These are phyloP conservation scores for Boletus semigastroideus DNA, from an alignment of 1,284 basidiomycete species.

Conservation along the genomic window DNA sequence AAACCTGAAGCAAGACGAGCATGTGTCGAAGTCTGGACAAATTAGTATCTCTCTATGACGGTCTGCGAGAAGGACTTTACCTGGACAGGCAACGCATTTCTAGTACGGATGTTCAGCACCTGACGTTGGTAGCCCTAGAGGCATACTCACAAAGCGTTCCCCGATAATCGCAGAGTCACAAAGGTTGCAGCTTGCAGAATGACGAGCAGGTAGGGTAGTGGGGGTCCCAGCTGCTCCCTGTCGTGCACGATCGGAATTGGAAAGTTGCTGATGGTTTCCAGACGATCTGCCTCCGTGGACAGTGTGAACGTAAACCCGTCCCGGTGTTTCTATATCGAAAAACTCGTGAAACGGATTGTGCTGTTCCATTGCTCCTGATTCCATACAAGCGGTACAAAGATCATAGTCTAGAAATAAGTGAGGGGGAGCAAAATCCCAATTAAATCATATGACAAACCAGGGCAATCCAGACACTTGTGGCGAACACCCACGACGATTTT, in stretches of 20 bases:
- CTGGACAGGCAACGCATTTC: constrained; percentile 73
- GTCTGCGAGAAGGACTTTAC: constrained; percentile 13
- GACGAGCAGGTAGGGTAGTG: constrained; percentile 37
- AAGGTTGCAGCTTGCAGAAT: constrained; percentile 69
- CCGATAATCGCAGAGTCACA: constrained; percentile 73
- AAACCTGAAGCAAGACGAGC: constrained; percentile 66
- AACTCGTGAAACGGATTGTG: constrained; percentile 69
- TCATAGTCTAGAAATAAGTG: constrained; percentile 56
- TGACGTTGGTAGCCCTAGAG: constrained; percentile 2
- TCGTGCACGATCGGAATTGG: constrained; percentile 1
- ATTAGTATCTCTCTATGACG: constrained; percentile 10
- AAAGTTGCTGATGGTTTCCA: constrained; percentile 1
- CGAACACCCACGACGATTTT: constrained; percentile 57
- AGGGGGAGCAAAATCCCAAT: background rate
- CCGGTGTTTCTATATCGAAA: constrained; percentile 63
- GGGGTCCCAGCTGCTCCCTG: background rate
- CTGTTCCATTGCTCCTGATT: constrained; percentile 41
- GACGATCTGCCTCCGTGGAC: constrained; percentile 31
- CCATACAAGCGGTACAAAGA: constrained; percentile 60
- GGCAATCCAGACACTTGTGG: constrained; percentile 75
- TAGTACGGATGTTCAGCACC: constrained; percentile 27
- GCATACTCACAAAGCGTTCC: constrained; percentile 59
- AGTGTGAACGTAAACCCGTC: constrained; percentile 62
- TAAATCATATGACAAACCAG: constrained; percentile 40
- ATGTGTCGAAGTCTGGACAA: constrained; percentile 66